Conservation (phyloP, 805 yeast genomes). For the Suhomyces sp. region DNA sequence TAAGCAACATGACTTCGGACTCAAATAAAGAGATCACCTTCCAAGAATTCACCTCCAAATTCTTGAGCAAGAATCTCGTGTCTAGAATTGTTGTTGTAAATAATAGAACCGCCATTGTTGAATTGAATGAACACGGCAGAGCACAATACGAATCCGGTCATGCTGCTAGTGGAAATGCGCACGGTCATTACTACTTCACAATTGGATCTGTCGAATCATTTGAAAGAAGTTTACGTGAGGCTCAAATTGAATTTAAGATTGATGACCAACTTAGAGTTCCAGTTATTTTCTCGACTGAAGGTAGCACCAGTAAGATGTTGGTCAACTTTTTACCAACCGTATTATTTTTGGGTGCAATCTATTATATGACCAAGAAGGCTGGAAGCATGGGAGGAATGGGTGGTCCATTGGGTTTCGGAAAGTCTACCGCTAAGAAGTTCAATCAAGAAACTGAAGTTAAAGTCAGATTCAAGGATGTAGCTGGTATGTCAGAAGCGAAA, state of each 20-base stretch:
- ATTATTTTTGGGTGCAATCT: constrained; percentile 82
- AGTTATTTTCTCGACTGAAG: constrained; percentile 72
- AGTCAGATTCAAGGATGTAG: constrained; percentile 89
- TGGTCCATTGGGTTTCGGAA: constrained; percentile 81
- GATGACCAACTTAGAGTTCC: constrained; percentile 71
- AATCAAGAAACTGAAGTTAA: constrained; percentile 90
- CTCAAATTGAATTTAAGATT: constrained; percentile 68
- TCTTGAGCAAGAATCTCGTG: constrained; percentile 77
- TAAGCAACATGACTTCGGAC: constrained; percentile 20
- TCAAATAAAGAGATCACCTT: constrained; percentile 63
- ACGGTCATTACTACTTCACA: constrained; percentile 51
- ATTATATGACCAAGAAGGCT: constrained; percentile 74
- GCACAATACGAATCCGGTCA: constrained; percentile 36
- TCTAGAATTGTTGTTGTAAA: constrained; percentile 73
- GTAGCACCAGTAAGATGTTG: constrained; percentile 60
- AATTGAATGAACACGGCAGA: constrained; percentile 60
- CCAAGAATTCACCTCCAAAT: constrained; percentile 83
- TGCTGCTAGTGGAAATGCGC: constrained; percentile 10
- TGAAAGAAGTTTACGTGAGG: constrained; percentile 73
- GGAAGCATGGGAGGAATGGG: constrained; percentile 73
- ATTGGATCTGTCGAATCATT: constrained; percentile 90
- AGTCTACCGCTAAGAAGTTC: constrained; percentile 86
- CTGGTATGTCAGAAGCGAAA: constrained; percentile 96
- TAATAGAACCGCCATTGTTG: constrained; percentile 70
- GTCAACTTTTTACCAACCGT: constrained; percentile 86